Evolutionary conservation across 2,329 filamentous ascomycete genomes (phyloP).

Genomic region (Ophiostoma pallidulum): DNA sequence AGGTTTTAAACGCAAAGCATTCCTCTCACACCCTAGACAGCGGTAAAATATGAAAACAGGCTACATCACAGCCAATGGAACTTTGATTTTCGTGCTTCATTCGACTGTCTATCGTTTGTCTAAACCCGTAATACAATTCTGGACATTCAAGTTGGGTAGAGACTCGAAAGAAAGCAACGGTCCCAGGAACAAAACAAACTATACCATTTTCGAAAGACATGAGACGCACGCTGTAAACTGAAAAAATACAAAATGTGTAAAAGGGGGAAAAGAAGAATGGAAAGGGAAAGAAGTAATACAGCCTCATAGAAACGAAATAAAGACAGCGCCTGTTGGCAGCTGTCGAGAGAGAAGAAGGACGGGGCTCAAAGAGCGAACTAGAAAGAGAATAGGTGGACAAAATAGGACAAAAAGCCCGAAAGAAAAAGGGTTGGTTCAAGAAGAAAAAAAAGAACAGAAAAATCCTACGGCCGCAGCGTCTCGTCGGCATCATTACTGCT

Average conservation of each 20-base stretch:
- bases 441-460: not conserved
- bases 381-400: not conserved
- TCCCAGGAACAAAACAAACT: not conserved
- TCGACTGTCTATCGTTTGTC: too few relatives aligned
- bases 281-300: not conserved
- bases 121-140: constrained; percentile 1
- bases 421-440: not conserved
- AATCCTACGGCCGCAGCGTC: not conserved
- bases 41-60: too few relatives aligned
- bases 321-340: too few relatives aligned
- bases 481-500: not conserved
- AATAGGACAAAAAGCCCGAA: not conserved
- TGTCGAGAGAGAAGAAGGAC: too few relatives aligned
- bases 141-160: too few relatives aligned
- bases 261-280: not conserved
- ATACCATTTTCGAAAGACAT: too few relatives aligned
- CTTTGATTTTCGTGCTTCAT: too few relatives aligned
- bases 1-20: too few relatives aligned
- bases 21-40: too few relatives aligned
- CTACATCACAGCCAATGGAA: too few relatives aligned
- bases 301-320: too few relatives aligned
- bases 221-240: not conserved
- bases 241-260: not conserved
- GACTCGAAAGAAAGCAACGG: not conserved
- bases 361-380: not conserved